A percentile compares a stretch with the other conserved stretches of the same genome.
Conservation (phyloP, 2,329 filamentous ascomycete genomes). For the Botrytis paeoniae region DNA sequence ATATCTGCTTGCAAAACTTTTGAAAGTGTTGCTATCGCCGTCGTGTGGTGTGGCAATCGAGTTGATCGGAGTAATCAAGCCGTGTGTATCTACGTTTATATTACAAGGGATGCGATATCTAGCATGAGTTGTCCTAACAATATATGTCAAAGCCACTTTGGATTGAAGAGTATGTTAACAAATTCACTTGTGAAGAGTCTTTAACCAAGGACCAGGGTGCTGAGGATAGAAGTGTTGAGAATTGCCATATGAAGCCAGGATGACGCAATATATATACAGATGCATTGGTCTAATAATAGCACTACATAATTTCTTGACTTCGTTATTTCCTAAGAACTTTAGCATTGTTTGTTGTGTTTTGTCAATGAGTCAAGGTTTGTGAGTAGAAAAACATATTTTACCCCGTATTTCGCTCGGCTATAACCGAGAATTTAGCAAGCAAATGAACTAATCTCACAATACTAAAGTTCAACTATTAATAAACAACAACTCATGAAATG, state of each 20-base stretch:
- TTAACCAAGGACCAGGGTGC: not conserved
- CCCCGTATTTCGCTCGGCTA: not conserved
- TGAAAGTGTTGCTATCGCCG: not conserved
- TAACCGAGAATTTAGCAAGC: not conserved
- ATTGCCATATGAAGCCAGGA: not conserved
- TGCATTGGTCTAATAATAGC: not conserved
- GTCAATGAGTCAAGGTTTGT: not conserved
- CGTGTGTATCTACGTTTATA: not conserved
- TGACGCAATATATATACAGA: not conserved
- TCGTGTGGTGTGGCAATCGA: not conserved
- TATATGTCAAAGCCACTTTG: not conserved
- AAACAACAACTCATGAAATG: not conserved
- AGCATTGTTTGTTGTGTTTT: not conserved
- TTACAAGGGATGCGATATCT: not conserved
- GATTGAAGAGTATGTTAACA: not conserved
- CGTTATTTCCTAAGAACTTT: not conserved
- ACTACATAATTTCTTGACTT: fast-evolving
- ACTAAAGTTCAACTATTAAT: not conserved
- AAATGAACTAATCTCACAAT: not conserved
- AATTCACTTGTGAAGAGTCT: not conserved
- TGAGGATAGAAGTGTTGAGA: not conserved
- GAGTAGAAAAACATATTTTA: not conserved
- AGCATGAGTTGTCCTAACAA: fast-evolving
- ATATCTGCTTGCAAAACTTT: not conserved
- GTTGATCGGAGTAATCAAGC: not conserved